Evolutionary conservation across 2,329 filamentous ascomycete species (phyloP).

Genomic region (Diplocarpon rosae): DNA sequence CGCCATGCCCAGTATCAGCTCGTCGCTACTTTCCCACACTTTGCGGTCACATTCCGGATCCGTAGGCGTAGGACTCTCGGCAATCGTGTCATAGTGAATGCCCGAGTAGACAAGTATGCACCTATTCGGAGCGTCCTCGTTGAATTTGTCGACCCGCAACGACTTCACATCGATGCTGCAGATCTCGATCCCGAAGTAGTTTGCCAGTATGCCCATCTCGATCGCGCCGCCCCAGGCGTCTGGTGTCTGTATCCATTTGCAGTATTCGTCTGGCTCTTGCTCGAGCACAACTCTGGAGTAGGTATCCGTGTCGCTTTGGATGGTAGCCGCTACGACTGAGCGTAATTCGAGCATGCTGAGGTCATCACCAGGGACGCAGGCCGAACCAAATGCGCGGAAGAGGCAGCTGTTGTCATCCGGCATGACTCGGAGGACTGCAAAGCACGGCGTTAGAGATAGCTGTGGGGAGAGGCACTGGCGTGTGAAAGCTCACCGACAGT

Average conservation of each 20-base stretch:
- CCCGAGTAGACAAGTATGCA: conserved; percentile 83
- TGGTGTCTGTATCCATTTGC: conserved; percentile 64
- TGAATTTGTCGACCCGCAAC: conserved; percentile 61
- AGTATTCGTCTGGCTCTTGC: conserved; percentile 60
- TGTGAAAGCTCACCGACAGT: conserved; percentile 37
- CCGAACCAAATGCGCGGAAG: conserved; percentile 78
- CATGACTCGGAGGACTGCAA: conserved; percentile 75
- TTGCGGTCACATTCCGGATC: conserved; percentile 65
- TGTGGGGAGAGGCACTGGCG: background rate
- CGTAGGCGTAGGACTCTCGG: conserved; percentile 52
- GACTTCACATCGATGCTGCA: conserved; percentile 72
- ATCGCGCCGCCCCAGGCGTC: conserved; percentile 88
- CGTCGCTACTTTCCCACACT: conserved; percentile 41
- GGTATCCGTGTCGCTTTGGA: conserved; percentile 58
- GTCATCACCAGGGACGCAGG: conserved; percentile 51
- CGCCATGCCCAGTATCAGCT: conserved; percentile 62
- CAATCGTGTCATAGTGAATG: conserved; percentile 88
- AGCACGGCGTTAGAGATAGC: background rate
- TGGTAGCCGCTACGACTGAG: conserved; percentile 66
- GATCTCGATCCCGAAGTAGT: conserved; percentile 78
- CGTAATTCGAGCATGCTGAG: conserved; percentile 63
- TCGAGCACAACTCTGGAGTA: conserved; percentile 74
- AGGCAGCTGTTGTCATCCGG: conserved; percentile 93
- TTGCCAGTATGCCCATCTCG: conserved; percentile 73
- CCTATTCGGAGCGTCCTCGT: conserved; percentile 53